Evolutionary conservation across 1,284 basidiomycete genomes (phyloP).

Genomic region (Kwoniella shivajii): DNA sequence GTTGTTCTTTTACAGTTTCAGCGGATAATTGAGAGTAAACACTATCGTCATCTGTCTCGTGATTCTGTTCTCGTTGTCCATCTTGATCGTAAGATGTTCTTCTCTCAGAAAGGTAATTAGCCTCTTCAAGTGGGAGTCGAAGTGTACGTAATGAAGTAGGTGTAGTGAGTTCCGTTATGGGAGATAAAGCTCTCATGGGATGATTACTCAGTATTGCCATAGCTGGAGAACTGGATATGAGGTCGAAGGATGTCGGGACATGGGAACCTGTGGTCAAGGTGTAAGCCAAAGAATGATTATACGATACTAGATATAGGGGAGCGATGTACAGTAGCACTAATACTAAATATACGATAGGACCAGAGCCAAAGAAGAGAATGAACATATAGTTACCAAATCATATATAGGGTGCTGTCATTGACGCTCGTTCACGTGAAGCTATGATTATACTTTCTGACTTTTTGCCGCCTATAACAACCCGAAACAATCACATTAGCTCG

Average conservation of each 20-base stretch:
- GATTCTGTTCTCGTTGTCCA: not conserved
- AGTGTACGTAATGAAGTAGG: conserved; percentile 26
- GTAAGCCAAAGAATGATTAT: not conserved
- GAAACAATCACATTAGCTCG: too few species aligned
- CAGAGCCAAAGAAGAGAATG: too few species aligned
- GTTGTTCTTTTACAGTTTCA: conserved; percentile 16
- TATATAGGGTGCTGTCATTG: too few species aligned
- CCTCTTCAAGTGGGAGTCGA: conserved; percentile 16
- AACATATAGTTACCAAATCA: too few species aligned
- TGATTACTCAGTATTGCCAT: conserved; percentile 1
- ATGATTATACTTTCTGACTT: too few species aligned
- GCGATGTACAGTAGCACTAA: too few species aligned
- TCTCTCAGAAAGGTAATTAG: conserved; percentile 8
- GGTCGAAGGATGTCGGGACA: not conserved
- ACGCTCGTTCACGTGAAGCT: too few species aligned
- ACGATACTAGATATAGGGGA: not conserved
- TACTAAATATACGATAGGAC: too few species aligned
- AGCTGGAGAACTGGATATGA: not conserved
- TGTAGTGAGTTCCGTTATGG: conserved; percentile 42
- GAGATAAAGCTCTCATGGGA: conserved; percentile 28
- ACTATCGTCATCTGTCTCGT: conserved; percentile 15
- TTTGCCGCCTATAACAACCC: too few species aligned
- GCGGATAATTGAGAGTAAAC: conserved; percentile 20
- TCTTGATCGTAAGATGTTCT: not conserved
- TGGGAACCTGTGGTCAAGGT: not conserved